These are phyloP conservation scores for Phyllosticta capitalensis DNA, from an alignment of 2,329 filamentous ascomycete species.

Conservation along the genomic window DNA sequence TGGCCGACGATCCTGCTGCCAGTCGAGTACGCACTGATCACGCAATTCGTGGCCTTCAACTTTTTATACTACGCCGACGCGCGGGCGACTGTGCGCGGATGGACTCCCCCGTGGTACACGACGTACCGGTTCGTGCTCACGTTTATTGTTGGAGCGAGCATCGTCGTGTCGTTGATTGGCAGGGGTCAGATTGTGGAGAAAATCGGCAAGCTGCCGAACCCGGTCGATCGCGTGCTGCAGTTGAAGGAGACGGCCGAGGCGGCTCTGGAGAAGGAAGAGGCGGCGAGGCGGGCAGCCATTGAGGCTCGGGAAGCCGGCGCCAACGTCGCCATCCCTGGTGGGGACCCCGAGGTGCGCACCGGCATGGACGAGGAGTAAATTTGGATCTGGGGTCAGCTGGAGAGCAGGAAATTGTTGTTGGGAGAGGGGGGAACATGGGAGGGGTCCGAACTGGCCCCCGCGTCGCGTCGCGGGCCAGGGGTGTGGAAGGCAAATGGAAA, in stretches of 20 bases:
- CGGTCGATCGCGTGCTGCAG: conserved; percentile 40
- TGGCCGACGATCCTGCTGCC: conserved; percentile 87
- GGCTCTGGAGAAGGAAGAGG: conserved; percentile 23
- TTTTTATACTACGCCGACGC: conserved; percentile 79
- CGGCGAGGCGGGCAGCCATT: conserved; percentile 12
- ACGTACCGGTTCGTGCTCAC: conserved; percentile 89
- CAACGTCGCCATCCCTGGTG: not conserved
- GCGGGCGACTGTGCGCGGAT: conserved; percentile 61
- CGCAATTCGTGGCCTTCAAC: conserved; percentile 77
- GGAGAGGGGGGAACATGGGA: not conserved
- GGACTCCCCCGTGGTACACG: conserved; percentile 76
- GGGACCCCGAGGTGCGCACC: conserved; percentile 5
- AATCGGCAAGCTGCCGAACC: conserved; percentile 36
- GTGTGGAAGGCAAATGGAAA: not conserved
- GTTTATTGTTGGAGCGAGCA: conserved; percentile 74
- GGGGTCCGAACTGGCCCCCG: not conserved
- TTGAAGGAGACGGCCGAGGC: conserved; percentile 32
- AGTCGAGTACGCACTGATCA: conserved; percentile 72
- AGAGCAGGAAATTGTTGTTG: not conserved
- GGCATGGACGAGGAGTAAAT: not conserved
- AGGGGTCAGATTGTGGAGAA: conserved; percentile 64
- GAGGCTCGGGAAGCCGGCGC: conserved; percentile 5
- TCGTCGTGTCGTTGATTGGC: conserved; percentile 71
- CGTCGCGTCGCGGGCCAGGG: not conserved
- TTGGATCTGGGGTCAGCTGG: not conserved